Conservation (phyloP, 169 alveolate species). For the Toxoplasma gondii region DNA sequence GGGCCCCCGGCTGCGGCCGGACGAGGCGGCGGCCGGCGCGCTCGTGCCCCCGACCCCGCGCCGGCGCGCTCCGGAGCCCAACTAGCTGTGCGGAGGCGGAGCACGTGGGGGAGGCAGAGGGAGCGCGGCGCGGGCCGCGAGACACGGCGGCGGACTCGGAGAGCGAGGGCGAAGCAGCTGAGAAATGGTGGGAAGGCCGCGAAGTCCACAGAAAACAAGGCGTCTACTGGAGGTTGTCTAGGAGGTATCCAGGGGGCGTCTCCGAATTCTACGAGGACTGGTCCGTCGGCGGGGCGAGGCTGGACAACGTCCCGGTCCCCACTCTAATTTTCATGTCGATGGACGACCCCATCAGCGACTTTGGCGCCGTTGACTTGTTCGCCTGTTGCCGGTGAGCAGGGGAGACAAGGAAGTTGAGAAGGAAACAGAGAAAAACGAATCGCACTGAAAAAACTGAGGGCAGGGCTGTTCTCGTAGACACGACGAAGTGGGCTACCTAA, state of each 20-base stretch:
- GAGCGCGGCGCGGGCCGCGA: not conserved
- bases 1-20: not conserved
- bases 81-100: not conserved
- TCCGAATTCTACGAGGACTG: not conserved
- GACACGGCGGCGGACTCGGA: not conserved
- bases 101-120: not conserved
- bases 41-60: not conserved
- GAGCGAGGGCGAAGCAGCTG: not conserved
- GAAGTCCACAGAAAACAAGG: not conserved
- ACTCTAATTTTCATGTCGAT: not conserved
- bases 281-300: not conserved
- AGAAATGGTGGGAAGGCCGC: not conserved
- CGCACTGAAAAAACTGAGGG: too few relatives aligned
- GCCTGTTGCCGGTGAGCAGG: slow-evolving; percentile 35
- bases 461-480: too few relatives aligned
- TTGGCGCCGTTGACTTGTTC: not conserved
- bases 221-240: not conserved
- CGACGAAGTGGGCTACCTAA: too few relatives aligned
- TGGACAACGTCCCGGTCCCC: slow-evolving; percentile 9
- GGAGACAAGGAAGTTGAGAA: not conserved
- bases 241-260: slow-evolving; percentile 5
- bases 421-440: not conserved
- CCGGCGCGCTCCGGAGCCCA: not conserved
- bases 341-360: slow-evolving; percentile 33
- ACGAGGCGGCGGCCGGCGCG: not conserved